Percentiles rank a stretch among this genome's conserved stretches.
Evolutionary conservation across 257 asterid genomes (phyloP).

Genomic region (Lantana camara): DNA sequence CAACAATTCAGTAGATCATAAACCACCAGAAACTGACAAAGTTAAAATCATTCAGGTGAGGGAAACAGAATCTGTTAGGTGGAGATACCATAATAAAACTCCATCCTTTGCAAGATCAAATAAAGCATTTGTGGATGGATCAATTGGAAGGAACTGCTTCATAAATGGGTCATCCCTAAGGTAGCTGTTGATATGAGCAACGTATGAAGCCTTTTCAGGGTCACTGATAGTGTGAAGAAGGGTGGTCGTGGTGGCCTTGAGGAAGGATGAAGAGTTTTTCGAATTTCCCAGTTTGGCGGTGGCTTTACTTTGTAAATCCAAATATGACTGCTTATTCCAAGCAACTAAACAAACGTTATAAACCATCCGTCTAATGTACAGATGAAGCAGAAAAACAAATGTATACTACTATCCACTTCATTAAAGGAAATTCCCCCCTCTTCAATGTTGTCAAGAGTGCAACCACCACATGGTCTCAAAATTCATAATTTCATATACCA

Average conservation of each 20-base stretch:
- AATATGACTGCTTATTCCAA: constrained; percentile 60
- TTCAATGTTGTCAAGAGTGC: constrained; percentile 4
- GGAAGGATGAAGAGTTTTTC: constrained; percentile 69
- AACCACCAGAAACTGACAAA: constrained; percentile 5
- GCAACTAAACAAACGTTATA: constrained; percentile 27
- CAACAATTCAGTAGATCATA: constrained; percentile 24
- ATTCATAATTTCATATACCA: constrained; percentile 7
- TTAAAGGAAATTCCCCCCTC: not conserved
- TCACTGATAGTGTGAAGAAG: constrained; percentile 87
- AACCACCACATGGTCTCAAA: constrained; percentile 5
- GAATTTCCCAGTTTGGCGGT: constrained; percentile 59
- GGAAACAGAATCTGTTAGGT: constrained; percentile 26
- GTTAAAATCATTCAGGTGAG: constrained; percentile 17
- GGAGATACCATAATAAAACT: constrained; percentile 81
- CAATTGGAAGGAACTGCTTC: constrained; percentile 92
- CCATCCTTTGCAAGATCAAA: constrained; percentile 93
- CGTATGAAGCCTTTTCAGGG: constrained; percentile 86
- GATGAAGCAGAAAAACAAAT: constrained; percentile 12
- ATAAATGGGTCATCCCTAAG: constrained; percentile 92
- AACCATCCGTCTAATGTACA: constrained; percentile 22
- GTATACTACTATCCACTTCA: constrained; percentile 1
- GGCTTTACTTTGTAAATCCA: constrained; percentile 76
- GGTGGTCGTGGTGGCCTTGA: constrained; percentile 87
- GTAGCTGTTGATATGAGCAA: constrained; percentile 93
- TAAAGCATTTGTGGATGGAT: constrained; percentile 66